phyloP scores from a whole-genome alignment of 1,139 yeast genomes.

The Debaryomyces fabryi region DNA sequence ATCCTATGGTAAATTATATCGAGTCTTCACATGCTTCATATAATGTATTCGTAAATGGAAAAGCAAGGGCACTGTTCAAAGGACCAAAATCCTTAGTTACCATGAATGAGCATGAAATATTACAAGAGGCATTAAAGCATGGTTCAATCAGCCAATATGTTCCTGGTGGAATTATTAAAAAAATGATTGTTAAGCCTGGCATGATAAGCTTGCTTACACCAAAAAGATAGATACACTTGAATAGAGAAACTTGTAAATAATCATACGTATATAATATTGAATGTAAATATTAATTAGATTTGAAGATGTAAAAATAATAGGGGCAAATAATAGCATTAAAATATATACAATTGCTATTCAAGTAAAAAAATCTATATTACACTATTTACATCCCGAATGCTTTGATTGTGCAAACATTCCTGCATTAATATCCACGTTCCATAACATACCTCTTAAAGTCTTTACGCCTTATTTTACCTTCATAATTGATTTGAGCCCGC shows the following conservation, averaged over 20 bases:
- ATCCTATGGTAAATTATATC: slow-evolving; percentile 51
- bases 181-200: slow-evolving; percentile 25
- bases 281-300: slow-evolving; percentile 1
- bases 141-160: slow-evolving; percentile 14
- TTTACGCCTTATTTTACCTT: slow-evolving; percentile 41
- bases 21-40: slow-evolving; percentile 41
- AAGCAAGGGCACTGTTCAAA: slow-evolving; percentile 52
- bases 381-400: slow-evolving; percentile 18
- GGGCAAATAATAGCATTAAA: not conserved
- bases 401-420: slow-evolving; percentile 4
- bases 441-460: slow-evolving; percentile 35
- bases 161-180: slow-evolving; percentile 14
- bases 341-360: slow-evolving; percentile 12
- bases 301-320: not conserved
- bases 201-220: slow-evolving; percentile 24
- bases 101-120: slow-evolving; percentile 25
- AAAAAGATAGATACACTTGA: slow-evolving; percentile 7
- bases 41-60: slow-evolving; percentile 72
- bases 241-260: slow-evolving; percentile 12
- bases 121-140: slow-evolving; percentile 17
- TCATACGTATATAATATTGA: slow-evolving; percentile 8
- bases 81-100: slow-evolving; percentile 37
- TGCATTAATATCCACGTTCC: slow-evolving; percentile 33
- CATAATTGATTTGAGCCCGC: slow-evolving; percentile 37
- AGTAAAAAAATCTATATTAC: slow-evolving; percentile 13